Base-by-base conservation (phyloP, 148 eudicot genomes). In the Gaultheria prostrata region DNA sequence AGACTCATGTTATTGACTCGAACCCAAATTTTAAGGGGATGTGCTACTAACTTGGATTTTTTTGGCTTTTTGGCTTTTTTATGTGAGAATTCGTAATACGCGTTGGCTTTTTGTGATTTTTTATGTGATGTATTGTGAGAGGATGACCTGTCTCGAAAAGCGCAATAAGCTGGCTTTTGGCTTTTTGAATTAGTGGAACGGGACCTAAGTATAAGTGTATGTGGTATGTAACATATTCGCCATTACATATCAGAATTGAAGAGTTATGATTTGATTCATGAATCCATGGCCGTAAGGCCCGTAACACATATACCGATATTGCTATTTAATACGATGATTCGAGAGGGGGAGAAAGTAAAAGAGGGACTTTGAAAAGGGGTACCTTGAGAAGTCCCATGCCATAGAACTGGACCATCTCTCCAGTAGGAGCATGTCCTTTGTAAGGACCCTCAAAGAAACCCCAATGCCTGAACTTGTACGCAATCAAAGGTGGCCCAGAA, bases 401-500 rank as follows among this genome's bases (percentile, higher is more conserved):
- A 84, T 84, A 89, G 81, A 95, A 93, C 85, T 95, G 84, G 49
- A 92, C 90, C 94, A 92, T 81, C 8, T 95, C 89, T 6, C 97
- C 93, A 0, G 98, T 94, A 30, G 98, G 98, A 4, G 93, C 92
- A 80, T 88, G 95, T 21, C 91, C 92, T 85, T 91, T 93, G 86
- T 82, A 95, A 26, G 94, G 97, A 0, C 98, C 98, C 80, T 95
- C 98, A 48, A 95, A 95, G 88, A 63, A 93, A 80, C 98, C 98
- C 98, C 98, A 95, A 59, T 95, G 97, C 89, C 98, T 83, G 86
- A 94, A 95, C 88, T 94, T 95, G 90, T 87, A 94, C 7, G 98
- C 83, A 35, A 94, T 92, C 53, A 24, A 32, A 0, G 98, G 98
- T 0, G 98, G 98, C 11, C 93, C 94, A 1, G 94, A 93, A n/a